Conservation (phyloP, 164 flowering plant genomes). For the Santalum album region DNA sequence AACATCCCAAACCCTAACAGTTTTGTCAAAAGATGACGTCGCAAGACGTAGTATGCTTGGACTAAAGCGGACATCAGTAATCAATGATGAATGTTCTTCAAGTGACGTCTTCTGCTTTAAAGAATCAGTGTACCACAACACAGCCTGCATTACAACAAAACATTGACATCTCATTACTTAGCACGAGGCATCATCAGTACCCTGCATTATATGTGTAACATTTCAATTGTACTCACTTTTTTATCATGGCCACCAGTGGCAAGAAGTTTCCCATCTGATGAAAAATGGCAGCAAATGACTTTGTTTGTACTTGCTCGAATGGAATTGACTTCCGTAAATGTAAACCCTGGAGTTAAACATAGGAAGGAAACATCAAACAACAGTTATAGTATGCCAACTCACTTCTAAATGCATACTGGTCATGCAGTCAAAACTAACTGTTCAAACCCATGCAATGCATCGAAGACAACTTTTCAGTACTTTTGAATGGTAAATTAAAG, state of each 20-base stretch:
- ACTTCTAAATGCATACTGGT: too few species aligned
- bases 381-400: not conserved
- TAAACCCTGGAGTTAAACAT: constrained; percentile 41
- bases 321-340: constrained; percentile 58
- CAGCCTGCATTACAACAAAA: constrained; percentile 35
- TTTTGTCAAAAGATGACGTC: constrained; percentile 74
- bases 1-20: constrained; percentile 76
- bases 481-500: too few species aligned
- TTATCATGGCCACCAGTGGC: constrained; percentile 97
- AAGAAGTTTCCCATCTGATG: constrained; percentile 93
- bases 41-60: constrained; percentile 70
- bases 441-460: too few species aligned
- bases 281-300: constrained; percentile 87
- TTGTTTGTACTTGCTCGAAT: constrained; percentile 73
- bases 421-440: too few species aligned
- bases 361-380: not conserved
- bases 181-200: too few species aligned
- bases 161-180: too few species aligned
- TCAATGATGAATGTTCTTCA: constrained; percentile 57
- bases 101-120: constrained; percentile 41
- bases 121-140: constrained; percentile 55
- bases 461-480: too few species aligned
- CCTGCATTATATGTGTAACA: not conserved
- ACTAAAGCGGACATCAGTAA: constrained; percentile 78
- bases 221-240: constrained; percentile 28